phyloP scores from a whole-genome alignment of 164 flowering plant species.

The Piper longum region DNA sequence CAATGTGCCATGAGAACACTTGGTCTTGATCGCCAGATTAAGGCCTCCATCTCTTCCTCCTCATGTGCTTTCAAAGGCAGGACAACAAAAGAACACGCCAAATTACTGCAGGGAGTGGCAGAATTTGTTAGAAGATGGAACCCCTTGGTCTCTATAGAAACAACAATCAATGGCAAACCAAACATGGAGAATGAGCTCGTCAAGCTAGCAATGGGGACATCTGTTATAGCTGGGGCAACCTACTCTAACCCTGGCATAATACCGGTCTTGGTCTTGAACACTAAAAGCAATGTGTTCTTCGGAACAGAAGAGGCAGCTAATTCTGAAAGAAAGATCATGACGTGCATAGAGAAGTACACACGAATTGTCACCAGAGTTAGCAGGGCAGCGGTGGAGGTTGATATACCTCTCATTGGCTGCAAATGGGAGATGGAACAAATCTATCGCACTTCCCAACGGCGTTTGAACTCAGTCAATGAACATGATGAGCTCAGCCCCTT shows the following conservation, averaged over 20 bases:
- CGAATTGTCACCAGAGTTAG: conserved; percentile 6
- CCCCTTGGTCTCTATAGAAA: conserved; percentile 23
- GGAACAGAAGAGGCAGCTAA: conserved; percentile 15
- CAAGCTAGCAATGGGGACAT: conserved; percentile 16
- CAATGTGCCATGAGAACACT: conserved; percentile 19
- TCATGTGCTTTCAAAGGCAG: conserved; percentile 16
- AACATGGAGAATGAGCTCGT: conserved; percentile 24
- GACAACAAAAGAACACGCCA: conserved; percentile 7
- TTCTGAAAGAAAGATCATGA: conserved; percentile 11
- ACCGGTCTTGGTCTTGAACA: conserved; percentile 15
- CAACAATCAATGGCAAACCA: conserved; percentile 12
- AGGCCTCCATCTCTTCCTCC: conserved; percentile 24
- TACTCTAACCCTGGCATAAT: background rate
- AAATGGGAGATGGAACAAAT: conserved; percentile 17
- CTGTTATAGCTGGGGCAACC: conserved; percentile 13
- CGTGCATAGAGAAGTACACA: conserved; percentile 9
- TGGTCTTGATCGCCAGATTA: conserved; percentile 14
- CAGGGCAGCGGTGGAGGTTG: conserved; percentile 15
- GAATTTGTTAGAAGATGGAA: conserved; percentile 15
- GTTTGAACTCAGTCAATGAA: conserved; percentile 14
- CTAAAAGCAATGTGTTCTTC: conserved; percentile 16
- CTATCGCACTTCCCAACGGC: conserved; percentile 21
- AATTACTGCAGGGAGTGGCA: conserved; percentile 12
- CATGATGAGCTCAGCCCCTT: conserved; percentile 4
- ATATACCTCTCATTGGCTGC: conserved; percentile 11